Conservation (phyloP, 805 yeast genomes). For the Metschnikowia anglica region DNA sequence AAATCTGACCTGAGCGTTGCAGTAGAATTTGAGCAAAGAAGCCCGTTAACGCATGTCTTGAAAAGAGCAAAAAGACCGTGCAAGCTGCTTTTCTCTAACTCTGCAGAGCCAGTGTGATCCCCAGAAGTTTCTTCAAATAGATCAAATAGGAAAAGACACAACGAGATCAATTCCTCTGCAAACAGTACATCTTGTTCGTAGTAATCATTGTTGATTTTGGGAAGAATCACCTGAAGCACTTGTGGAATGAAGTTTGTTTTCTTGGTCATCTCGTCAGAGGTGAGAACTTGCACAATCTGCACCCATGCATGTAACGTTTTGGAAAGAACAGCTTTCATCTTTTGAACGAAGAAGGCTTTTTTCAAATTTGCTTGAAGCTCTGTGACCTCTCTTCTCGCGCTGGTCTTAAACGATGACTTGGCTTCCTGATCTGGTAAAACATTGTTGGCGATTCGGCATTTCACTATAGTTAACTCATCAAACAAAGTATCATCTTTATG, state of each 20-base stretch:
- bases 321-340: slow-evolving; percentile 53
- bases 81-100: slow-evolving; percentile 16
- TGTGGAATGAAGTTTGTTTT: slow-evolving; percentile 64
- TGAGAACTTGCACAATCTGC: slow-evolving; percentile 69
- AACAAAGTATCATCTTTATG: slow-evolving; percentile 20
- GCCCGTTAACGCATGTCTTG: slow-evolving; percentile 70
- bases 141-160: slow-evolving; percentile 69
- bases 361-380: slow-evolving; percentile 40
- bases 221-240: slow-evolving; percentile 71
- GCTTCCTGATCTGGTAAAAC: slow-evolving; percentile 21
- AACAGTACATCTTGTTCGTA: slow-evolving; percentile 62
- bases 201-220: slow-evolving; percentile 67
- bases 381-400: slow-evolving; percentile 27
- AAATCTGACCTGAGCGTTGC: slow-evolving; percentile 72
- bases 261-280: slow-evolving; percentile 49
- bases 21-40: slow-evolving; percentile 67
- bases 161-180: slow-evolving; percentile 74
- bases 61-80: slow-evolving; percentile 68
- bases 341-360: slow-evolving; percentile 46
- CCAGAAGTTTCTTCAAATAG: slow-evolving; percentile 38
- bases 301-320: slow-evolving; percentile 80
- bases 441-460: slow-evolving; percentile 23
- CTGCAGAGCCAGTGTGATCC: slow-evolving; percentile 17
- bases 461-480: slow-evolving; percentile 22
- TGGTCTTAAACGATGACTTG: slow-evolving; percentile 25